Percentiles rank a stretch among this genome's conserved stretches.
These are phyloP conservation scores for Kodamaea lidongshanica DNA, from an alignment of 805 yeast genomes.

Conservation along the genomic window DNA sequence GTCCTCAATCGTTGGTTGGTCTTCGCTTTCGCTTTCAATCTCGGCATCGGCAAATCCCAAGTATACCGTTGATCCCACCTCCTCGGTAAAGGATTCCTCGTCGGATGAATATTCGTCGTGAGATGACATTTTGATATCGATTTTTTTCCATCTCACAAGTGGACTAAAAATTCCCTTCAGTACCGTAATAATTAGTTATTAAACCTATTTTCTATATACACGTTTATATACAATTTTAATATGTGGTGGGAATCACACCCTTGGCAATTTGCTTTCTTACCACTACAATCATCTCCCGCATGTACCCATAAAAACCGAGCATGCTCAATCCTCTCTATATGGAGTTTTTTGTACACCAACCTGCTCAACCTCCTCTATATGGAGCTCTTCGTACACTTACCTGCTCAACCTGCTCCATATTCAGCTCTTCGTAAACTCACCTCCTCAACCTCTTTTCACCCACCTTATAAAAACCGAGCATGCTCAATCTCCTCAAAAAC, in stretches of 20 bases:
- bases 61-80: constrained; percentile 36
- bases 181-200: too few species aligned
- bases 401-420: not conserved
- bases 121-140: constrained; percentile 19
- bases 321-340: constrained; percentile 47
- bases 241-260: too few species aligned
- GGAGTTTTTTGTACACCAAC: not conserved
- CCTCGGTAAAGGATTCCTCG: constrained; percentile 35
- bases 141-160: not conserved
- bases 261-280: not conserved
- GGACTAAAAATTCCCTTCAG: too few species aligned
- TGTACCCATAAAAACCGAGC: constrained; percentile 46
- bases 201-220: not conserved
- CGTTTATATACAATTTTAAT: too few species aligned
- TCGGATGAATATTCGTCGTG: constrained; percentile 50
- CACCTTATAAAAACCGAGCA: constrained; percentile 57
- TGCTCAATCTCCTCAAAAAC: constrained; percentile 58
- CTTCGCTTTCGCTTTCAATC: constrained; percentile 37
- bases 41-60: constrained; percentile 64
- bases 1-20: constrained; percentile 45
- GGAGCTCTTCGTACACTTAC: not conserved
- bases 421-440: not conserved
- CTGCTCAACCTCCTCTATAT: not conserved
- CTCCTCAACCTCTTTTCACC: constrained; percentile 1
- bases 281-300: not conserved